Base-by-base conservation (phyloP, 495 filamentous ascomycete genomes). In the Hypoxylon intermedium region DNA sequence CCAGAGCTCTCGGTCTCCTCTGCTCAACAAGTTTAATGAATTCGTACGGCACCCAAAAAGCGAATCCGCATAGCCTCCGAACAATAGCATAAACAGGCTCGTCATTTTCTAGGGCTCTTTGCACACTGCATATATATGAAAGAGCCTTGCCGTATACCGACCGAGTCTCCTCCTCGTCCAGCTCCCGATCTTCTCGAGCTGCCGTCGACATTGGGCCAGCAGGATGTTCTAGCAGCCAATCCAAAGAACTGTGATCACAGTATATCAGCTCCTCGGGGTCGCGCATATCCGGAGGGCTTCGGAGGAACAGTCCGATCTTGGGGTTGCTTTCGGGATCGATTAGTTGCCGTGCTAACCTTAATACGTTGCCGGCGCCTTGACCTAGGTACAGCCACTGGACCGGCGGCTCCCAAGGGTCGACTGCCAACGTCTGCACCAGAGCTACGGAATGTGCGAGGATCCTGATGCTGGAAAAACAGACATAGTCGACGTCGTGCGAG, bases 41-140 rank as follows among this genome's bases (percentile, higher is more conserved):
- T 9, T 69, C 50, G 13, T 51, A 47, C n/a, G 74, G 75, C 28
- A 75, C 58, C 37, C 69, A 68, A 1, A 77, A 50, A 12, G 76
- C 65, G 31, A 78, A 77, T 1, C 69, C 74, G 15, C 45, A 68
- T 12, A 79, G 50, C 23, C 75, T 68, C 24, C 75, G 65, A 11
- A 69, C 65, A n/a, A 75, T 49, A 18, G 69, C 56, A 50, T 58
- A 67, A 3, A 57, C 62, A 0, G 65, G 53, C 31, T 77, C 70
- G 6, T 58, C 53, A 7, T 31, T 44, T 7, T 71, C 63, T 12
- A 72, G 49, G 3, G 72, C 67, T 12, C 50, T 52, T n/a, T 71
- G 62, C 0, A 77, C 49, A 34, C 64, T 60, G 47, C 73, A 77
- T 3, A 68, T 67, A 47, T 76, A 77, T 9, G 57, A 54, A 1